Evolutionary conservation across 2,329 filamentous ascomycete species (phyloP), one percentile per base, ranked within the genome.

Genomic region (Alternaria gansuensis): DNA sequence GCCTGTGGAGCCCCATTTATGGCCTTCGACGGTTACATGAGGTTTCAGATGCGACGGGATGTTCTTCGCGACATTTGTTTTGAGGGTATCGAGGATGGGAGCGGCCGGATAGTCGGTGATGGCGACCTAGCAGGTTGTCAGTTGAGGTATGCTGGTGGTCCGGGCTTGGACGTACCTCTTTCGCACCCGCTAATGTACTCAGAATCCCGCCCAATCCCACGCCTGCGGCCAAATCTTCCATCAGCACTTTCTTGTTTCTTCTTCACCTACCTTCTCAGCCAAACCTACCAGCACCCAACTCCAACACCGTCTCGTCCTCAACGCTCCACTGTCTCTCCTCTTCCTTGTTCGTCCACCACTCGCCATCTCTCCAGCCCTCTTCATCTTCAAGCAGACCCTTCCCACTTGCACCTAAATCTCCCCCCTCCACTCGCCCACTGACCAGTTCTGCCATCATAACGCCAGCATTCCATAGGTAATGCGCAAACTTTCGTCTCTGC

Each of bases 381-480:
- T 60, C 66, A 21, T 57, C 60, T 73, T 68, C 50, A 70, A 68
- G 50, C 63, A 65, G 54, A 63, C 66, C 44, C 44, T 57, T 52
- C 0, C 58, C 55, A 13, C 67, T 71, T 7, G 64, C 57, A n/a
- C 65, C 59, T 39, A 64, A 24, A 24, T 48, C 44, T 11, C 48
- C 58, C 5, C 62, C 59, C 14, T 41, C 50, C 14, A 59, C 48
- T 59, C 59, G 40, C 36, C 77, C 77, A 5, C 75, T 77, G 29
- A 82, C 70, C 40, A 82, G 57, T 66, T 82, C 81, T 4, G 74
- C 80, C 75, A 82, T 74, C 63, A 82, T 69, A 28, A 83, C 69
- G 0, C 80, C 79, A 6, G 88, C 82, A 76, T 92, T 92, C 89
- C 89, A 92, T 26, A 92, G 77, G 74, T 88, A 91, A 72, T 92